phyloP scores from a whole-genome alignment of 179 eudicot species.

The Heliamphora pulchella region DNA sequence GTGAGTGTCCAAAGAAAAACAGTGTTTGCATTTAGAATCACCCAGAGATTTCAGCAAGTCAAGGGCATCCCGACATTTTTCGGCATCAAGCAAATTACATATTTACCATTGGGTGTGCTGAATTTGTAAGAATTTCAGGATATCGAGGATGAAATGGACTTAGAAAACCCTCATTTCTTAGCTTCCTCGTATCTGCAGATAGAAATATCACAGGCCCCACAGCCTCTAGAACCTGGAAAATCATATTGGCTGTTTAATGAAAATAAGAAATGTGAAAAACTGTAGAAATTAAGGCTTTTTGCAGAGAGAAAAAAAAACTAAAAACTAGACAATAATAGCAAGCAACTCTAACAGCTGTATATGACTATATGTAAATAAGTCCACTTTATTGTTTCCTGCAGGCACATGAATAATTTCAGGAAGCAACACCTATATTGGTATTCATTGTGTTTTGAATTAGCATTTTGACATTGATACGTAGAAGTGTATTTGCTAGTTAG shows the following conservation, averaged over 20 bases:
- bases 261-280: neutral
- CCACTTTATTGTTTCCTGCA: neutral
- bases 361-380: neutral
- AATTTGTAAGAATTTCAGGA: slow-evolving; percentile 97
- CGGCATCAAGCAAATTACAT: slow-evolving; percentile 11
- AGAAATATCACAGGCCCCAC: slow-evolving; percentile 91
- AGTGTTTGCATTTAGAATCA: too few relatives aligned
- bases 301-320: neutral
- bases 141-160: slow-evolving; percentile 99
- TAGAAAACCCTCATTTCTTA: slow-evolving; percentile 95
- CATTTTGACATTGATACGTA: neutral
- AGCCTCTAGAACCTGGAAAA: slow-evolving; percentile 85
- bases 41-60: neutral
- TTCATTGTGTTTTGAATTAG: neutral
- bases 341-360: neutral
- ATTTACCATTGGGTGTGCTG: slow-evolving; percentile 95
- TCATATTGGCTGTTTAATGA: slow-evolving; percentile 7
- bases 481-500: neutral
- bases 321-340: neutral
- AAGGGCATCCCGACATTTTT: neutral
- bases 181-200: slow-evolving; percentile 93
- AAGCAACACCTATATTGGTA: neutral
- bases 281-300: neutral
- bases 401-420: neutral
- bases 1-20: too few relatives aligned